phyloP scores from a whole-genome alignment of 2,329 filamentous ascomycete species.

The Ciborinia camelliae region DNA sequence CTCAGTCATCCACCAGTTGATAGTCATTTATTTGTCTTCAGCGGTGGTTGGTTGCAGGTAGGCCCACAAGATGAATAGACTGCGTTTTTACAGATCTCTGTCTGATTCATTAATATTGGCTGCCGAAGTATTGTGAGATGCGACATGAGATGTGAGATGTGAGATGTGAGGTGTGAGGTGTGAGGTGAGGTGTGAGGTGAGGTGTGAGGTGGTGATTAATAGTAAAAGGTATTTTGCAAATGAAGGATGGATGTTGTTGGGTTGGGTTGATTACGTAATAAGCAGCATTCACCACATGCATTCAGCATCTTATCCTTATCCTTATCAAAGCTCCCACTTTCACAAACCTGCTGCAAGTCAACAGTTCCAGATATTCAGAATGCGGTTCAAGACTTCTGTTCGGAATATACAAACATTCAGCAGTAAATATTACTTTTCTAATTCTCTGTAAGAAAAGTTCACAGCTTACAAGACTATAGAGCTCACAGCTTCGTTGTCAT shows the following conservation, averaged over 20 bases:
- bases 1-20: background rate
- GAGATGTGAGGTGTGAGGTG: too few relatives aligned
- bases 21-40: background rate
- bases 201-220: background rate
- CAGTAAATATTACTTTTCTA: slow-evolving; percentile 44
- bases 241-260: background rate
- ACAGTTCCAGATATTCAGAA: slow-evolving; percentile 38
- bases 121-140: background rate
- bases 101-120: background rate
- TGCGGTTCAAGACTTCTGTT: slow-evolving; percentile 65
- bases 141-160: too few relatives aligned
- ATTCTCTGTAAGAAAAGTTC: background rate
- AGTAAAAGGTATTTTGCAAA: background rate
- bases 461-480: slow-evolving; percentile 43
- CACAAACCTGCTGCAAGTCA: background rate
- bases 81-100: background rate
- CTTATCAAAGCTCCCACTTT: background rate
- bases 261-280: slow-evolving; percentile 2
- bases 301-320: slow-evolving; percentile 5
- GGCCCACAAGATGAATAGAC: background rate
- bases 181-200: too few relatives aligned
- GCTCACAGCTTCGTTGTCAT: slow-evolving; percentile 60
- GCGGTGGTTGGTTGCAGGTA: background rate
- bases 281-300: too few relatives aligned
- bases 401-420: slow-evolving; percentile 65